A percentile compares a stretch with the other conserved stretches of the same genome.
Evolutionary conservation across 2,329 filamentous ascomycete species (phyloP).

Genomic region (Nemania sp.): DNA sequence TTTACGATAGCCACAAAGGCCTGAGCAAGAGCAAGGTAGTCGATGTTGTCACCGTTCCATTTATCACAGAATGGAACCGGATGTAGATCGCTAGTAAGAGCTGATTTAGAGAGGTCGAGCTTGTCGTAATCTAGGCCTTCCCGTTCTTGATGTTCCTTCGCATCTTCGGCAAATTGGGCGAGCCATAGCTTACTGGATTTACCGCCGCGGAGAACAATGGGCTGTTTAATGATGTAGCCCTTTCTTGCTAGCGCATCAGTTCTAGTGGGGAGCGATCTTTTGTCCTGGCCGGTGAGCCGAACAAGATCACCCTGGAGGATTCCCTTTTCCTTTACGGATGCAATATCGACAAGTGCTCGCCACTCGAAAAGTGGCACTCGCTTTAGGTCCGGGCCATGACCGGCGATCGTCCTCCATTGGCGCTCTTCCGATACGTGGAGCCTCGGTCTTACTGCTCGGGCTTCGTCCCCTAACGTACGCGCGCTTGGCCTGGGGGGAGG

Average conservation of each 20-base stretch:
- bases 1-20: slow-evolving; percentile 69
- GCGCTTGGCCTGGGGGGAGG: slow-evolving; percentile 3
- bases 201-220: slow-evolving; percentile 67
- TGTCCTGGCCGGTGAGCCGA: slow-evolving; percentile 70
- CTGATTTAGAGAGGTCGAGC: slow-evolving; percentile 56
- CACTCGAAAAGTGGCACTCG: slow-evolving; percentile 70
- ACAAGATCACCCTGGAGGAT: slow-evolving; percentile 72
- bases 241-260: slow-evolving; percentile 70
- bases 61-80: slow-evolving; percentile 67
- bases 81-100: slow-evolving; percentile 60
- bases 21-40: slow-evolving; percentile 68
- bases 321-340: slow-evolving; percentile 64
- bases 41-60: slow-evolving; percentile 70
- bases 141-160: slow-evolving; percentile 57
- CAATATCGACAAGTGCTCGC: slow-evolving; percentile 69
- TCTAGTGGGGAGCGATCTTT: slow-evolving; percentile 71
- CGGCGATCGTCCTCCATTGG: slow-evolving; percentile 70
- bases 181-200: slow-evolving; percentile 75
- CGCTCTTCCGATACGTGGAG: slow-evolving; percentile 66
- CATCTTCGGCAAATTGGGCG: slow-evolving; percentile 60
- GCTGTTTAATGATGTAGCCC: slow-evolving; percentile 72
- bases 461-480: slow-evolving; percentile 11
- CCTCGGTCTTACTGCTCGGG: slow-evolving; percentile 41
- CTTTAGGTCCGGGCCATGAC: slow-evolving; percentile 70
- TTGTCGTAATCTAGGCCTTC: slow-evolving; percentile 51